These are phyloP conservation scores for Talaromyces stipitatus DNA, from an alignment of 495 filamentous ascomycete genomes.

Conservation along the genomic window DNA sequence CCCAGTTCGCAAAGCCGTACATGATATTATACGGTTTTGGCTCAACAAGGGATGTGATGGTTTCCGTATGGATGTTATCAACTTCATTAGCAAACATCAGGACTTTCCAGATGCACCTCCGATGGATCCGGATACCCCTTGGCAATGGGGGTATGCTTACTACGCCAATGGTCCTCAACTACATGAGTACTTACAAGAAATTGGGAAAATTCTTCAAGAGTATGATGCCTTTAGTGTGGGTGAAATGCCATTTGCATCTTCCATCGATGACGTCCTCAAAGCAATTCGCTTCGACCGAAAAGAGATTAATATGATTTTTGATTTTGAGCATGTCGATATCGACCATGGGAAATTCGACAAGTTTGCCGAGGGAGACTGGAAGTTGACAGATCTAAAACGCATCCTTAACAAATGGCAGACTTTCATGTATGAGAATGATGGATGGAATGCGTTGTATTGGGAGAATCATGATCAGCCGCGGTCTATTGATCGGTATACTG, in stretches of 20 bases:
- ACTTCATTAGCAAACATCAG: slow-evolving; percentile 57
- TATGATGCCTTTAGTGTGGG: slow-evolving; percentile 66
- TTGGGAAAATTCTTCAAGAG: slow-evolving; percentile 56
- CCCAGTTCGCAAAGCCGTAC: slow-evolving; percentile 53
- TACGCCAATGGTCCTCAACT: slow-evolving; percentile 60
- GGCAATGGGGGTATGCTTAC: slow-evolving; percentile 47
- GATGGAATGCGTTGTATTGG: slow-evolving; percentile 65
- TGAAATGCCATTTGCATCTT: slow-evolving; percentile 57
- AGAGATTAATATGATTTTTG: slow-evolving; percentile 71
- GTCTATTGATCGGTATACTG: slow-evolving; percentile 52
- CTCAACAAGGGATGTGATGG: slow-evolving; percentile 59
- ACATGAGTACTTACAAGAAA: slow-evolving; percentile 56
- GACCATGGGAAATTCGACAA: slow-evolving; percentile 47
- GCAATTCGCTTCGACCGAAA: slow-evolving; percentile 49
- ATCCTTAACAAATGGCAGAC: slow-evolving; percentile 58
- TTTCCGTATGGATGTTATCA: slow-evolving; percentile 63
- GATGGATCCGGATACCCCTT: slow-evolving; percentile 36
- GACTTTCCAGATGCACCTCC: slow-evolving; percentile 55
- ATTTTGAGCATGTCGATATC: slow-evolving; percentile 58
- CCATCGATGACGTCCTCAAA: slow-evolving; percentile 51
- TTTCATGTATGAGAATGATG: slow-evolving; percentile 60
- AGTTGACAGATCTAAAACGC: slow-evolving; percentile 48
- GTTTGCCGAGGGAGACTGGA: slow-evolving; percentile 43
- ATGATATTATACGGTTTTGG: slow-evolving; percentile 66
- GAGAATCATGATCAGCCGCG: slow-evolving; percentile 71